phyloP scores from a whole-genome alignment of 1,284 basidiomycete genomes.

The Cryptococcus depauperatus region DNA sequence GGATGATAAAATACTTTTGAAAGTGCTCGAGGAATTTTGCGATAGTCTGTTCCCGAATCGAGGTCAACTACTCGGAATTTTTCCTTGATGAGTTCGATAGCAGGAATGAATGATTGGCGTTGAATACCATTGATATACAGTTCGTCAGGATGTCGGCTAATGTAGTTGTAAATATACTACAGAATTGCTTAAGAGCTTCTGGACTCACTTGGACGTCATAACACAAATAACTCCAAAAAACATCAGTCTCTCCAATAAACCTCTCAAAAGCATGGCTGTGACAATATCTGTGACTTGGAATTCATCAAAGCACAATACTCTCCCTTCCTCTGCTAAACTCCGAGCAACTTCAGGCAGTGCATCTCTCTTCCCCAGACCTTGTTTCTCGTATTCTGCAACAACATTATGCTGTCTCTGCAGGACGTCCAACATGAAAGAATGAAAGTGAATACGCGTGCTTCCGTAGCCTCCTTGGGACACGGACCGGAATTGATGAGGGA shows the following conservation, averaged over 20 bases:
- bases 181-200: neutral
- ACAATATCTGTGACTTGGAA: constrained; percentile 99
- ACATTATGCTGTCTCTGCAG: constrained; percentile 65
- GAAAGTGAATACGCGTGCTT: constrained; percentile 89
- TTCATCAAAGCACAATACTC: constrained; percentile 93
- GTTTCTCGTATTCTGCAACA: constrained; percentile 53
- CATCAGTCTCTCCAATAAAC: constrained; percentile 75
- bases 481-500: constrained; percentile 60
- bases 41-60: constrained; percentile 94
- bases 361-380: constrained; percentile 56
- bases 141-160: constrained; percentile 90
- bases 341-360: constrained; percentile 81
- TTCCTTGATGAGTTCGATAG: constrained; percentile 86
- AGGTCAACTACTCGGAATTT: constrained; percentile 82
- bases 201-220: constrained; percentile 86
- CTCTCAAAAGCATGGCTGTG: constrained; percentile 94
- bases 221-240: constrained; percentile 87
- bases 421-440: constrained; percentile 98
- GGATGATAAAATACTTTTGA: constrained; percentile 89
- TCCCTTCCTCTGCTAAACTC: constrained; percentile 76
- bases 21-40: constrained; percentile 77
- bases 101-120: constrained; percentile 88
- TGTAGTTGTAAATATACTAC: neutral
- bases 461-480: constrained; percentile 37
- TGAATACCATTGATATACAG: constrained; percentile 99